Evolutionary conservation across 106 monocot genomes (phyloP), one percentile per base, ranked within the genome.

Genomic region (Platanthera guangdongensis): DNA sequence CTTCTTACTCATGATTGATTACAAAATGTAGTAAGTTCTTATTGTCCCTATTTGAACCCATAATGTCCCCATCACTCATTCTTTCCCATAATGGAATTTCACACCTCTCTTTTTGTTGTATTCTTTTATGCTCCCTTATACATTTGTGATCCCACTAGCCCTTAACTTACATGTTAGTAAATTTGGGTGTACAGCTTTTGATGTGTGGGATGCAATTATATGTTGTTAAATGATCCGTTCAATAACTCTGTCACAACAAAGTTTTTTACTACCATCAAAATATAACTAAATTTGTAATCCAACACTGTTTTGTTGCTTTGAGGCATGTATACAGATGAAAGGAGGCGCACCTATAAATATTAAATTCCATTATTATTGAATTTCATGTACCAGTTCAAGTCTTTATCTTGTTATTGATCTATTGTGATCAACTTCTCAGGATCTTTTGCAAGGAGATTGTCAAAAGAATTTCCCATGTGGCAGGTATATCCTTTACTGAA

Each of bases 381-480:
- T 64, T 28, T 11, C 7, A 30, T 32, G 6, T 60, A 60, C 30
- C 32, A 9, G 11, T 65, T 65, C 3, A 65, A 12, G 28, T 64
- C 8, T 1, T 65, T 8, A 65, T 65, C 65, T 65, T 65, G 10
- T 65, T 65, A 48, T 70, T 70, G 70, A 70, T 48, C 47, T 8
- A 52, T 59, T 75, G 16, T 74, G 39, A 25, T 52, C 69, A 65
- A 63, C n/a, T 70, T 74, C 9, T 79, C 79, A 94, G 93, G 97
- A 49, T 94, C 97, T 84, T 97, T 97, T 86, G 80, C 89, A 5
- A 93, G 83, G 79, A 87, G 91, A 73, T 83, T 97, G 77, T 89
- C 86, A 39, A 79, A 89, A 77, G 97, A 97, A 82, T 97, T 97
- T 86, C 93, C 93, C 8, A 85, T 83, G 83, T 97, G 97, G 97